Conservation (phyloP, 73 alveolate species). For the Breviolum minutum region DNA sequence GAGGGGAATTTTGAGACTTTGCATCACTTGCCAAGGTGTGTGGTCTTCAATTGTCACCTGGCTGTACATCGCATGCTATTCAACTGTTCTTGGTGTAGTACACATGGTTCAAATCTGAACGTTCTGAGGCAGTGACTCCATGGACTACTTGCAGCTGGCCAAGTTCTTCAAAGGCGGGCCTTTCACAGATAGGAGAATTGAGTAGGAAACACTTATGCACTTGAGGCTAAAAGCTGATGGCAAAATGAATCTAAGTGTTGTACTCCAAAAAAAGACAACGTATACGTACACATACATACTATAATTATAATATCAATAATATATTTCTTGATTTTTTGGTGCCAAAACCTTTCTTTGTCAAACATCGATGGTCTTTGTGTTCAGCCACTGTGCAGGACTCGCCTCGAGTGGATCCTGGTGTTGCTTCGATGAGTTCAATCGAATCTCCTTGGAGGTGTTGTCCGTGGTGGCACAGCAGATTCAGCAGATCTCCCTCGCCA, state of each 20-base stretch:
- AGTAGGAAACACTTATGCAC: too few relatives aligned
- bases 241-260: too few relatives aligned
- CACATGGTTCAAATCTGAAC: not conserved
- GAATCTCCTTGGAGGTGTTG: conserved; percentile 98
- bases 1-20: not conserved
- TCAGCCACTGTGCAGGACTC: not conserved
- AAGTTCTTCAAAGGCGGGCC: conserved; percentile 98
- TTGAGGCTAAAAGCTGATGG: too few relatives aligned
- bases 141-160: conserved; percentile 98
- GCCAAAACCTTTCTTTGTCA: not conserved
- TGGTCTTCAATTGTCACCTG: conserved; percentile 98
- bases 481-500: conserved; percentile 97
- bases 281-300: too few relatives aligned
- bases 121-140: conserved; percentile 98
- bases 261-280: too few relatives aligned
- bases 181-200: not conserved
- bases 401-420: conserved; percentile 98
- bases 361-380: not conserved
- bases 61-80: not conserved
- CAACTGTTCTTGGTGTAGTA: not conserved
- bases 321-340: too few relatives aligned
- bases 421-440: conserved; percentile 99
- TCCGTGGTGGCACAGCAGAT: conserved; percentile 97
- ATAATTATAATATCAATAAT: too few relatives aligned
- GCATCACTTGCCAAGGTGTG: conserved; percentile 95